Evolutionary conservation across 164 flowering plant species (phyloP).

Genomic region (Annona squamosa): DNA sequence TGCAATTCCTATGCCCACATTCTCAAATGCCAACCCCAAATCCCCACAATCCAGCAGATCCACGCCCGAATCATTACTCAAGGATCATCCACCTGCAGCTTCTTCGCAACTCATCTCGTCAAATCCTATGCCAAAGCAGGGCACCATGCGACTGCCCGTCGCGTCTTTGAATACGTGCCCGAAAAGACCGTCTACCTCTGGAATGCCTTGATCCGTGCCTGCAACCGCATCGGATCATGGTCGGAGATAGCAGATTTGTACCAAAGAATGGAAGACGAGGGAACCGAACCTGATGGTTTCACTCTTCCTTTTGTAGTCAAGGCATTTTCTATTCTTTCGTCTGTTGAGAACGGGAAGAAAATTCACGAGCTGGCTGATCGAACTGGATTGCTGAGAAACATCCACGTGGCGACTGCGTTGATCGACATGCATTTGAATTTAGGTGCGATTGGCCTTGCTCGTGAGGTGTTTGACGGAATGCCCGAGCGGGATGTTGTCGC

Average conservation of each 20-base stretch:
- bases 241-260: constrained; percentile 15
- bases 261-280: constrained; percentile 18
- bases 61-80: constrained; percentile 20
- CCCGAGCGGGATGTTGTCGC: constrained; percentile 25
- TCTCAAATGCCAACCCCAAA: constrained; percentile 14
- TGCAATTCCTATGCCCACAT: constrained; percentile 13
- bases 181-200: constrained; percentile 19
- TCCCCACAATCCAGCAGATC: constrained; percentile 12
- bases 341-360: constrained; percentile 17
- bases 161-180: constrained; percentile 15
- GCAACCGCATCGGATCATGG: constrained; percentile 15
- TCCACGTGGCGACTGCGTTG: constrained; percentile 21
- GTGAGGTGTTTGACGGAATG: constrained; percentile 24
- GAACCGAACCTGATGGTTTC: constrained; percentile 20
- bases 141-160: constrained; percentile 6
- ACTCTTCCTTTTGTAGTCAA: constrained; percentile 30
- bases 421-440: constrained; percentile 21
- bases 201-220: constrained; percentile 24
- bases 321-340: constrained; percentile 17
- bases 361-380: constrained; percentile 13
- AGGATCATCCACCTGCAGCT: constrained; percentile 14
- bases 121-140: constrained; percentile 27
- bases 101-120: constrained; percentile 27
- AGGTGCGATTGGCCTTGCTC: constrained; percentile 14
- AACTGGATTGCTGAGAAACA: constrained; percentile 15